These are phyloP conservation scores for Chaetoscypha palmicola DNA, from an alignment of 2,329 filamentous ascomycete species.

Conservation along the genomic window DNA sequence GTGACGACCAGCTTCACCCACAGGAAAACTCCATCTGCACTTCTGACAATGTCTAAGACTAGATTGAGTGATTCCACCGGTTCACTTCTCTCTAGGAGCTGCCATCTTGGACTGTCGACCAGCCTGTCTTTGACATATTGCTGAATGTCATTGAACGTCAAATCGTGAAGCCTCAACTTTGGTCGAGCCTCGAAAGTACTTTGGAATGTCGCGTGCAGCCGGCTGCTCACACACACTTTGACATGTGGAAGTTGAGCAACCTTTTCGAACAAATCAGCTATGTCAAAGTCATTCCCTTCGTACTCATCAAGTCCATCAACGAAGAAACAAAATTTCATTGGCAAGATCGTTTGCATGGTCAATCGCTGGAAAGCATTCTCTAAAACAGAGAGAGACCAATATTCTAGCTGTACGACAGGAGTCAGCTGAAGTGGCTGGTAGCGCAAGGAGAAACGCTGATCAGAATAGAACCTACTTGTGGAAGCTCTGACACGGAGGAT, in stretches of 20 bases:
- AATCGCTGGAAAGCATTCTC: not conserved
- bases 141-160: constrained; percentile 23
- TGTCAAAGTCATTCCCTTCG: constrained; percentile 3
- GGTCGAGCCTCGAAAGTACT: constrained; percentile 15
- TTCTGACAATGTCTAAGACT: constrained; percentile 5
- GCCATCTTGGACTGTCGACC: constrained; percentile 6
- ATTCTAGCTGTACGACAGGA: not conserved
- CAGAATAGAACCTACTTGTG: no score
- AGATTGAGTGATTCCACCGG: constrained; percentile 3
- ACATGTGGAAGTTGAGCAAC: not conserved
- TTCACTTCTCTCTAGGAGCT: not conserved
- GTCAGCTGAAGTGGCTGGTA: constrained; percentile 9
- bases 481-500: no score
- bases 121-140: constrained; percentile 18
- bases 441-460: no score
- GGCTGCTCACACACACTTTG: constrained; percentile 21
- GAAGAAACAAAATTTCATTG: constrained; percentile 9
- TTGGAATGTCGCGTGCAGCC: constrained; percentile 22
- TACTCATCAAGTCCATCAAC: constrained; percentile 20
- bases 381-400: no score
- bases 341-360: constrained; percentile 9
- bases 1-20: constrained; percentile 20
- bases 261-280: not conserved
- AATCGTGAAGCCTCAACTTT: constrained; percentile 18
- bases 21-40: constrained; percentile 20